Evolutionary conservation across 108 stramenopile species (phyloP).

Genomic region (Cylindrotheca fusiformis): DNA sequence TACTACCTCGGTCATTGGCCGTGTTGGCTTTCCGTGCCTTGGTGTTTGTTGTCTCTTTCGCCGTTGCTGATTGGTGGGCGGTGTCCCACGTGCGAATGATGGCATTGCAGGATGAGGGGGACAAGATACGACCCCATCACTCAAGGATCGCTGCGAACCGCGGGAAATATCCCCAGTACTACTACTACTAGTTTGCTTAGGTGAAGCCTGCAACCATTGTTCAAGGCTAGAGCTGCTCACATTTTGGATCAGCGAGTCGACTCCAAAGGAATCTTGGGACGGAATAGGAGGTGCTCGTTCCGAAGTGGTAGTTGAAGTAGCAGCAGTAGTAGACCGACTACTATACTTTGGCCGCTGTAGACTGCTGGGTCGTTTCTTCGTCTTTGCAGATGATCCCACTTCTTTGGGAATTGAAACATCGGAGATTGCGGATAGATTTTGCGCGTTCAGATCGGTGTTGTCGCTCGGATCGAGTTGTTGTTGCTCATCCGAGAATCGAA

Average conservation of each 20-base stretch:
- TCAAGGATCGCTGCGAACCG: no score
- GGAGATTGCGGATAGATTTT: conserved; percentile 14
- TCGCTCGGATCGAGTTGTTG: neutral
- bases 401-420: conserved; percentile 2
- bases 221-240: conserved; percentile 26
- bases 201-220: conserved; percentile 25
- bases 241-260: conserved; percentile 6
- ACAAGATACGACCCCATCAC: no score
- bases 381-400: neutral
- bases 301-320: no score
- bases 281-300: neutral
- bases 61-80: no score
- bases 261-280: neutral
- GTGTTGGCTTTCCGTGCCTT: no score
- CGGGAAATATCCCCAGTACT: neutral
- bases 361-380: neutral
- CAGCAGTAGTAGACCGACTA: neutral
- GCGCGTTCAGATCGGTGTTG: neutral
- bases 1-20: no score
- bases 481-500: conserved; percentile 39
- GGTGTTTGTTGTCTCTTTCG: no score
- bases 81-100: no score
- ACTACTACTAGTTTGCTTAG: neutral
- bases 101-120: no score
- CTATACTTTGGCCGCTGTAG: neutral